Evolutionary conservation across 257 asterid genomes (phyloP).

Genomic region (Mentha longifolia): DNA sequence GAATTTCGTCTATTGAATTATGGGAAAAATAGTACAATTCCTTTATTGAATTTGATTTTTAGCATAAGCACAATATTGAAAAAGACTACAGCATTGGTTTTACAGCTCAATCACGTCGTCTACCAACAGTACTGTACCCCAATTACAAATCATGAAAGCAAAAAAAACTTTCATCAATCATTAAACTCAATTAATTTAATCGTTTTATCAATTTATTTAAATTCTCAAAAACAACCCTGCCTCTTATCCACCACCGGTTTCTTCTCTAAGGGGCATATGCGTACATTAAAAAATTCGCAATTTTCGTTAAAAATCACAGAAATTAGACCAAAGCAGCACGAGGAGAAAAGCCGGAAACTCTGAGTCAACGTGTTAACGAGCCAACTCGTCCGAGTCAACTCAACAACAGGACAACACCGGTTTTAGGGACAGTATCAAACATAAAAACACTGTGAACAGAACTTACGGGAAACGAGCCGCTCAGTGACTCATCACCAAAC

Average conservation of each 20-base stretch:
- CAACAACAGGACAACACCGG: background rate
- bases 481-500: slow-evolving; percentile 23
- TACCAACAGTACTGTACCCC: too few species aligned
- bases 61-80: too few species aligned
- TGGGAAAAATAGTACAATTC: background rate
- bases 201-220: too few species aligned
- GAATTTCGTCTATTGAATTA: slow-evolving; percentile 9
- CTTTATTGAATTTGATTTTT: slow-evolving; percentile 19
- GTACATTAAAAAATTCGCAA: background rate
- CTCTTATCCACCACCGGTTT: background rate
- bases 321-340: background rate
- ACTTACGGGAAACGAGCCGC: slow-evolving; percentile 45
- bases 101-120: too few species aligned
- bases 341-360: background rate
- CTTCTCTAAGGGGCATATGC: background rate
- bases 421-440: background rate
- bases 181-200: background rate
- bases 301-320: background rate
- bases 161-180: background rate
- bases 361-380: slow-evolving; percentile 21
- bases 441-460: slow-evolving; percentile 12
- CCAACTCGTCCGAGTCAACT: slow-evolving; percentile 48
- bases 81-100: too few species aligned
- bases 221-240: background rate
- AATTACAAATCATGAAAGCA: too few species aligned